Conservation (phyloP, 176 grass and related monocot genomes). For the Canna indica region DNA sequence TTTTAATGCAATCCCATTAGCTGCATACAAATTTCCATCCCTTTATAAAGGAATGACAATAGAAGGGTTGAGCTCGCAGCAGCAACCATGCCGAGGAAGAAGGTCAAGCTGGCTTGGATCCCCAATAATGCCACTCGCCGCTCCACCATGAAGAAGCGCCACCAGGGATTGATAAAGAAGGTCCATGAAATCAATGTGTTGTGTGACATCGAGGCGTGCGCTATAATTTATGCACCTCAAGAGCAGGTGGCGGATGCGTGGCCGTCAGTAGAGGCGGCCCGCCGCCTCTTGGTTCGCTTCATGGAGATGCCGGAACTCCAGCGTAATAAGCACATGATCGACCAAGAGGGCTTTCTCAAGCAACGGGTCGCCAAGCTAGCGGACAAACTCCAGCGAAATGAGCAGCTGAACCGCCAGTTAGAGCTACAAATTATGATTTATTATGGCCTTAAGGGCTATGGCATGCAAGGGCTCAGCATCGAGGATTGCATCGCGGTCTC, state of each 20-base stretch:
- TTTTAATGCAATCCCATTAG: too few relatives aligned
- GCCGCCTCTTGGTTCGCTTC: slow-evolving; percentile 10
- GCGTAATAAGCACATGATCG: slow-evolving; percentile 33
- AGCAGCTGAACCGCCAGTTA: slow-evolving; percentile 15
- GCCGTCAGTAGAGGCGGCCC: not conserved
- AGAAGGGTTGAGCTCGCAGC: not conserved
- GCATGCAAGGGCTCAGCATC: not conserved
- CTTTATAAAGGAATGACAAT: too few relatives aligned
- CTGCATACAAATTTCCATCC: too few relatives aligned
- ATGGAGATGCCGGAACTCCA: slow-evolving; percentile 29
- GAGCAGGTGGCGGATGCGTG: slow-evolving; percentile 20
- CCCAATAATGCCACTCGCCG: not conserved
- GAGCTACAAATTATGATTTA: slow-evolving; percentile 23
- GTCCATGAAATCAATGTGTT: not conserved
- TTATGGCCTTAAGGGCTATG: slow-evolving; percentile 15
- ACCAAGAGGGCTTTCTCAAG: slow-evolving; percentile 27
- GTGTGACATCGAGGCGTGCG: slow-evolving; percentile 2
- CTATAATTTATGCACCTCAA: not conserved
- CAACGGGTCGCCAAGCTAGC: slow-evolving; percentile 22
- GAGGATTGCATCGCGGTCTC: slow-evolving; percentile 27
- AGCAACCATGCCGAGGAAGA: not conserved
- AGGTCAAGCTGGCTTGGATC: slow-evolving; percentile 5
- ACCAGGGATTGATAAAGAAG: slow-evolving; percentile 8
- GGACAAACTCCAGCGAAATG: slow-evolving; percentile 29
- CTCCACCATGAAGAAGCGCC: not conserved